Base-by-base conservation (phyloP, 108 stramenopile species). In the Nitzschia sp. region DNA sequence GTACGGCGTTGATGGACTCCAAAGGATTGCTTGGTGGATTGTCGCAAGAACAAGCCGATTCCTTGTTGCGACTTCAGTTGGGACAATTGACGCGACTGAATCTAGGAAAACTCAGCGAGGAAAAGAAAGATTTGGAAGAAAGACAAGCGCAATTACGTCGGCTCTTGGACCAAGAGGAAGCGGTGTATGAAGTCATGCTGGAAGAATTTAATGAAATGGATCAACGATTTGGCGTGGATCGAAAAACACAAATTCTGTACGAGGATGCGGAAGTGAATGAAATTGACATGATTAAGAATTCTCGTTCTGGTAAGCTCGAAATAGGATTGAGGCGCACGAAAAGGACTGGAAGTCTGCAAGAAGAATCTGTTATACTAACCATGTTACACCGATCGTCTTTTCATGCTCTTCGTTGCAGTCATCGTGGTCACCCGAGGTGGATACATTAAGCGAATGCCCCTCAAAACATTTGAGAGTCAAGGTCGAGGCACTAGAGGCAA, bases 371-470 rank as follows among this genome's bases (percentile, higher is more conserved):
- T 1, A 32, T 2, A 33, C 22, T 9, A 2, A 33, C 1, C 1
- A 16, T 23, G n/a, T n/a, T n/a, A n/a, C n/a, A n/a, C n/a, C n/a
- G n/a, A n/a, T n/a, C n/a, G n/a, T n/a, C 45, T 35, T 22, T 45
- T 44, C 59, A 31, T 22, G n/a, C n/a, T n/a, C n/a, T n/a, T n/a
- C n/a, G n/a, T 68, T 45, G 52, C 21, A 67, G 96, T 98, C 26
- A 92, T 98, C 56, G 91, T 98, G 31, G 88, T 98, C 4, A 97
- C 96, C 5, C 68, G 89, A 22, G 87, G 88, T 48, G 96, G 97
- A 21, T 97, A 98, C 77, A 93, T 98, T 65, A 98, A 98, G 65
- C 85, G 97, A 29, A 96, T 98, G 96, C 93, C 96, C 28, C 69
- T 97, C 17, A 85, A 88, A 44, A 89, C 90, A 15, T 98, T 98